These are phyloP conservation scores for Aspergillus bertholletiae DNA, from an alignment of 495 filamentous ascomycete species.

Conservation along the genomic window DNA sequence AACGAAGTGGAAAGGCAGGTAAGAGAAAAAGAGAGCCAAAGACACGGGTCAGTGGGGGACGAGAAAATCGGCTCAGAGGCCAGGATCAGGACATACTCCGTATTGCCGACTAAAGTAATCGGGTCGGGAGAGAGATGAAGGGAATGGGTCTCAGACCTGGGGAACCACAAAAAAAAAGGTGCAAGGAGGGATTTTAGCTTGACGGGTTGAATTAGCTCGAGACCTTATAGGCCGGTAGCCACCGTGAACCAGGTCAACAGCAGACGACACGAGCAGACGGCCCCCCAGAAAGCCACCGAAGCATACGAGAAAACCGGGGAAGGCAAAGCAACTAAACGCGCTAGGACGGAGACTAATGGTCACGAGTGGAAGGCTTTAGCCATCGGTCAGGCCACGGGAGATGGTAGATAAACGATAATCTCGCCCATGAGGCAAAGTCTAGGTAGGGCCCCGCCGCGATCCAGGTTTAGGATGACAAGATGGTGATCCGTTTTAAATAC, in stretches of 20 bases:
- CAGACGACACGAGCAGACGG: background rate
- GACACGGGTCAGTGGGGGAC: background rate
- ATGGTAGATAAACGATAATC: background rate
- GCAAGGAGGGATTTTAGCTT: background rate
- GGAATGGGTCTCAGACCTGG: background rate
- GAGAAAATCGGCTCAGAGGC: background rate
- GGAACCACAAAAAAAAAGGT: background rate
- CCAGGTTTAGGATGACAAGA: too few species aligned
- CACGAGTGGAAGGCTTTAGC: background rate
- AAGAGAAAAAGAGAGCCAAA: too few species aligned
- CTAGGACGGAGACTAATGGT: background rate
- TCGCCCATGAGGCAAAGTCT: background rate
- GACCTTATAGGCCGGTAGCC: background rate
- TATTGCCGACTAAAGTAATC: background rate
- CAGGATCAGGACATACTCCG: background rate
- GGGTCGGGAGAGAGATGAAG: background rate
- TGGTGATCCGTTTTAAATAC: too few species aligned
- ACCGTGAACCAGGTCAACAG: background rate
- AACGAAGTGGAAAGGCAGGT: conserved; percentile 3
- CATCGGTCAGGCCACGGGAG: background rate
- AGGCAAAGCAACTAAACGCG: background rate
- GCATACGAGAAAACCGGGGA: background rate
- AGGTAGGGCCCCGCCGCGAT: too few species aligned
- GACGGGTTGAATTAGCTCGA: background rate
- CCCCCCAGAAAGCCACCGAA: background rate